Evolutionary conservation across 2,329 filamentous ascomycete species (phyloP), one percentile per base, ranked within the genome.

Genomic region (Hansfordia pulvinata): DNA sequence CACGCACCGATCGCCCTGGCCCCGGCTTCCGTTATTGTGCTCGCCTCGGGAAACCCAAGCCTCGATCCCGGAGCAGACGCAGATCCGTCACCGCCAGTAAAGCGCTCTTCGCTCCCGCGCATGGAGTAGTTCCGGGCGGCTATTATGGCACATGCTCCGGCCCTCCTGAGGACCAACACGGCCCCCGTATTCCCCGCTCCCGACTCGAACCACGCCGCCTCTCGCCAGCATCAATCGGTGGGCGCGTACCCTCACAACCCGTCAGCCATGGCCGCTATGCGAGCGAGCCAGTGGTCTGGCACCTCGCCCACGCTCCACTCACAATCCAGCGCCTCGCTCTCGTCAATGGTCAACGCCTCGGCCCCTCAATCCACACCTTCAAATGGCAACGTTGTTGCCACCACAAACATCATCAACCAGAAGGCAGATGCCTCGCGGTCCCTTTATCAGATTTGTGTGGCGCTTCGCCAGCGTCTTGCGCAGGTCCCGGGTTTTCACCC

Each of bases 401-500:
- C 80, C 32, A 70, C 81, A 51, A 94, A 93, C 53, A 93, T 98
- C 51, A 93, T 98, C 64, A 98, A 98, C 57, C 82, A 88, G 54
- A 81, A 83, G 50, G 90, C 86, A 49, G 86, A 93, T 50, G 86
- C 90, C 38, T 83, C 82, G 30, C 70, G 78, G 32, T 94, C 86
- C 8, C 71, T 98, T 14, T 98, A 93, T 54, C 88, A 96, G 54
- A 93, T 93, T 52, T 96, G 90, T 51, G 69, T 93, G 39, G 75
- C 77, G 28, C 63, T 96, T 34, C 83, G 82, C 49, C 75, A 78
- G 55, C 75, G 90, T 35, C 62, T 98, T 34, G 67, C 75, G 30
- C 77, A 79, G 38, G 85, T 96, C 7, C 85, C 85, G 4, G 79
- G 72, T 31, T 94, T 96, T 47, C 75, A 84, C 35, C 61, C 64